Evolutionary conservation across 176 grass and related monocot species (phyloP).

Genomic region (Eragrostis nindensis): DNA sequence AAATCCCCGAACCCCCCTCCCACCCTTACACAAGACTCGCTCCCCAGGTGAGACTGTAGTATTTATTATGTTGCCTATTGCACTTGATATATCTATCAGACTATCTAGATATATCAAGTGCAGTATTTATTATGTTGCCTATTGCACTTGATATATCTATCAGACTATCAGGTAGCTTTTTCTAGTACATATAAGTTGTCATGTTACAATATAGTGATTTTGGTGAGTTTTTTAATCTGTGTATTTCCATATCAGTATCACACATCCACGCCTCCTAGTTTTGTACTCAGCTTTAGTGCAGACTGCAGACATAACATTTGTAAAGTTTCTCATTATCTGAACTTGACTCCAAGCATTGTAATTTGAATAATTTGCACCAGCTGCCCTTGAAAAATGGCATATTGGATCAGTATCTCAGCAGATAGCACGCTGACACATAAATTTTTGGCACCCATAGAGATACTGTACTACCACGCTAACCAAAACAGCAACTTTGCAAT

Average conservation of each 20-base stretch:
- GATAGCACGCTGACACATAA: slow-evolving; percentile 9
- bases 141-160: not conserved
- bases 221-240: not conserved
- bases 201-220: not conserved
- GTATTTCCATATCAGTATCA: not conserved
- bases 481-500: not conserved
- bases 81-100: too few relatives aligned
- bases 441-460: slow-evolving; percentile 18
- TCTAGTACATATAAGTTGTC: not conserved
- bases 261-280: not conserved
- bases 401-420: slow-evolving; percentile 1
- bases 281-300: not conserved
- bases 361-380: slow-evolving; percentile 8
- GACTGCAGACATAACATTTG: not conserved
- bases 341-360: slow-evolving; percentile 6
- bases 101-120: too few relatives aligned
- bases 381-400: slow-evolving; percentile 1
- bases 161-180: not conserved
- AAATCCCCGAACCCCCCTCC: too few relatives aligned
- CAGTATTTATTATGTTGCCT: not conserved
- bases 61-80: too few relatives aligned
- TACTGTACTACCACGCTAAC: not conserved
- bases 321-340: not conserved
- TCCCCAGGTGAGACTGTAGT: too few relatives aligned
- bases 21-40: too few relatives aligned